Evolutionary conservation across 1,284 basidiomycete species (phyloP).

Genomic region (Trametes hirsuta): DNA sequence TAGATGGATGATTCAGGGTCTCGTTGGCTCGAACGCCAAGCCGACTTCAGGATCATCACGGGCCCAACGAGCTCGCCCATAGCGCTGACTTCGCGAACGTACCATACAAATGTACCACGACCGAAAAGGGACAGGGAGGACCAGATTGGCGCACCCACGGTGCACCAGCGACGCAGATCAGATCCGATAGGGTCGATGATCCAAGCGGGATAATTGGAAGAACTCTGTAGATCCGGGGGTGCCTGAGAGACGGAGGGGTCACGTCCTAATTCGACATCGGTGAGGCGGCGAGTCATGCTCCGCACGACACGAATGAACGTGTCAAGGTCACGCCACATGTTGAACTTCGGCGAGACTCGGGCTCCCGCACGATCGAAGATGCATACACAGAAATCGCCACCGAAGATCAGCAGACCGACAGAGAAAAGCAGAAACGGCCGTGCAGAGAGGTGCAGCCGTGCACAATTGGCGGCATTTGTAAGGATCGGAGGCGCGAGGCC

Average conservation of each 20-base stretch:
- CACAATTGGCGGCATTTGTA: slow-evolving; percentile 26
- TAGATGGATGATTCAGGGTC: slow-evolving; percentile 18
- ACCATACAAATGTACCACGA: slow-evolving; percentile 21
- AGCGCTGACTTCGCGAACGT: slow-evolving; percentile 1
- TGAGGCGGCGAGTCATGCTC: slow-evolving; percentile 1
- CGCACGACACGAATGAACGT: slow-evolving; percentile 8
- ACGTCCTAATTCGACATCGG: not conserved
- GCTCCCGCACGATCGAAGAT: slow-evolving; percentile 27
- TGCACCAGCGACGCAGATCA: slow-evolving; percentile 3
- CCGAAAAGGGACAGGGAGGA: slow-evolving; percentile 25
- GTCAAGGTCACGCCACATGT: slow-evolving; percentile 1
- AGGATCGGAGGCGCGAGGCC: not conserved
- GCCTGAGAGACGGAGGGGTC: slow-evolving; percentile 18
- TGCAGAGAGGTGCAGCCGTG: slow-evolving; percentile 27
- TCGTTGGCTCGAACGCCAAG: slow-evolving; percentile 18
- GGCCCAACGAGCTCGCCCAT: not conserved
- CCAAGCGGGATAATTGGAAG: not conserved
- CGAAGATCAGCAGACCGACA: slow-evolving; percentile 27
- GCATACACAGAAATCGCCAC: slow-evolving; percentile 23
- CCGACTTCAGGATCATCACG: slow-evolving; percentile 20
- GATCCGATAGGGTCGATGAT: not conserved
- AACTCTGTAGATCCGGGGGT: not conserved
- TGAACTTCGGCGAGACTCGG: slow-evolving; percentile 14
- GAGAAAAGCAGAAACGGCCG: slow-evolving; percentile 31
- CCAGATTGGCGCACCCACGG: slow-evolving; percentile 15